Evolutionary conservation across 441 rosid genomes (phyloP), one percentile per base, ranked within the genome.

Genomic region (Raphanus hybrid): DNA sequence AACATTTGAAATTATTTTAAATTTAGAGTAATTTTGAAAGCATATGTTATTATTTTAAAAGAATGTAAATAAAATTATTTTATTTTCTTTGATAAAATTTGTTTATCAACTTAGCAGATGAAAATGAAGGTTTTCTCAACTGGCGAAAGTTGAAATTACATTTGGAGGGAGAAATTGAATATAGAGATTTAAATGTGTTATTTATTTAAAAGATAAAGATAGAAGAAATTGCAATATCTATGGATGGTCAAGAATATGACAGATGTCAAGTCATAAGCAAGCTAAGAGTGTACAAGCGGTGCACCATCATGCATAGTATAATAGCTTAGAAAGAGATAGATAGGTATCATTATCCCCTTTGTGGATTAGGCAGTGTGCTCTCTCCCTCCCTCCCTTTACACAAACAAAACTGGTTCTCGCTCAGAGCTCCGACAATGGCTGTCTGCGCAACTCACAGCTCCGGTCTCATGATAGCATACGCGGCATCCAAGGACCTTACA

Each of bases 401-500:
- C 34, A 67, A 62, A 26, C 34, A 67, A 63, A 63, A 45, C 41
- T 6, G 9, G 3, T 18, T 18, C 11, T 23, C 26, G 64, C 57
- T 58, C 12, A 29, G 23, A 58, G 15, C 61, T 57, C 58, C 68
- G 66, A 61, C 73, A 71, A 89, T 88, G 92, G 85, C 91, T 55
- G 27, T 89, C 41, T 83, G 88, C 58, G 72, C 81, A 12, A 34
- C 87, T 7, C 71, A 87, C 26, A 23, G 26, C 23, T 82, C 92
- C 3, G 82, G 91, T 54, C 83, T 85, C 7, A 86, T 84, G 90
- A 79, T 89, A 72, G 69, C 91, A 1, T 73, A 88, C 81, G 77
- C 88, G 66, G 82, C 89, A 34, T 41, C 89, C 1, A 74, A 81
- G 70, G 92, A 89, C 83, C 84, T 85, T 23, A 60, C 82, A 23